Base-by-base conservation (phyloP, 495 filamentous ascomycete species). In the Podospora pseudopauciseta region DNA sequence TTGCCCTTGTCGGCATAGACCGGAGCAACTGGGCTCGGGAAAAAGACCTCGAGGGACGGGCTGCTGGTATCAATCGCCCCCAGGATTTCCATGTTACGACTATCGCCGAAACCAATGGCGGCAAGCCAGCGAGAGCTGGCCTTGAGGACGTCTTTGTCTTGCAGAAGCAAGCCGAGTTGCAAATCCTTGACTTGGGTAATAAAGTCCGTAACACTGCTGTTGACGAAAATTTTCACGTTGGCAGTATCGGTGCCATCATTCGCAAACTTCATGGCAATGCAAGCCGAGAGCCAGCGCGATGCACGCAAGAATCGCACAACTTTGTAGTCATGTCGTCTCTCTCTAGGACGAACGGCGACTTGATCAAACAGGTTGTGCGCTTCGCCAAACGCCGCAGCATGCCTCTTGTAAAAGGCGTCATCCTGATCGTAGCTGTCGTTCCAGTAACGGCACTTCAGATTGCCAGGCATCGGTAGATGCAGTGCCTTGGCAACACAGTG, bases 401-500 rank as follows among this genome's bases (percentile, higher is more conserved):
- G 63, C 32, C 68, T 74, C n/a, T n/a, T 54, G 63, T 77, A 71
- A 23, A 64, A 60, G 1, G 23, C 26, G 19, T 70, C 63, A 32
- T 67, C 58, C 15, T 34, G 62, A 4, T 57, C 39, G 6, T 66
- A 53, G 5, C 16, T 39, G 54, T 71, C 66, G 23, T 64, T n/a
- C 75, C 75, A 77, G 58, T 70, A 72, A 19, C 74, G 72, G 58
- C 72, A 74, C n/a, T 57, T 70, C 15, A 54, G 23, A 11, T 27
- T 68, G 5, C 65, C 57, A 26, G 73, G 75, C 39, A 65, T 23
- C 23, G 76, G 67, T 7, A 82, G 71, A 13, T 44, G 55, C 9
- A 80, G 72, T 15, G 71, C 74, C 39, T 72, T 70, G 23, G 75
- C 65, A 9, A 73, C 58, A 28, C 72, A 64, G 30, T 80, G 73